Conservation (phyloP, 2,329 filamentous ascomycete species). For the Paecilomyces fulvus region DNA sequence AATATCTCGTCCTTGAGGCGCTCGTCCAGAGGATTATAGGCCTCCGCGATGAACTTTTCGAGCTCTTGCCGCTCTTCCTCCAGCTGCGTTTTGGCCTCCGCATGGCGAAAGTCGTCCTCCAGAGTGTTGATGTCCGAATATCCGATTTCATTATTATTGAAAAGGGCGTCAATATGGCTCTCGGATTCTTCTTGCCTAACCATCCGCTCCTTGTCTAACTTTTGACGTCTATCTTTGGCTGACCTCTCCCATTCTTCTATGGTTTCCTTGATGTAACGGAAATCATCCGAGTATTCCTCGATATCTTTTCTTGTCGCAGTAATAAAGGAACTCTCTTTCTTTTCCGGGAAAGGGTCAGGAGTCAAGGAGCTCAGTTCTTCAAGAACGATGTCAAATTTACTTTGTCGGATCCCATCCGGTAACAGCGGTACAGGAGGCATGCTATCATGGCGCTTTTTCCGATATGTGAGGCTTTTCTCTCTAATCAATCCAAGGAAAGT, state of each 20-base stretch:
- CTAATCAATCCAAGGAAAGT: conserved; percentile 41
- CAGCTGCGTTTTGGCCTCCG: conserved; percentile 43
- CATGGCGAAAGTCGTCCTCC: conserved; percentile 47
- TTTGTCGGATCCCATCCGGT: conserved; percentile 24
- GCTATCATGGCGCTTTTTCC: conserved; percentile 17
- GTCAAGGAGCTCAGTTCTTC: conserved; percentile 29
- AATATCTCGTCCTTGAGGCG: conserved; percentile 43
- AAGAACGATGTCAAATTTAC: conserved; percentile 16
- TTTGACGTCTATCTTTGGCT: conserved; percentile 35
- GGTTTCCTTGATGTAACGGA: conserved; percentile 34
- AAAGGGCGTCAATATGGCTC: conserved; percentile 44
- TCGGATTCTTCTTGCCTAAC: conserved; percentile 45
- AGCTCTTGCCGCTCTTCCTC: conserved; percentile 47
- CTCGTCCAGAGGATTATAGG: conserved; percentile 44
- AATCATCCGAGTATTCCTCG: conserved; percentile 31
- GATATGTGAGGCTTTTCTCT: conserved; percentile 37
- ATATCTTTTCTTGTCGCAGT: conserved; percentile 24
- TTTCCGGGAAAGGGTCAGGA: conserved; percentile 23
- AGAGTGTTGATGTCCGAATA: conserved; percentile 49
- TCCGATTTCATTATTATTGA: conserved; percentile 49
- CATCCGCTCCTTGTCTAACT: conserved; percentile 41
- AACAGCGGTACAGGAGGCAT: conserved; percentile 19
- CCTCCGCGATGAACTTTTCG: conserved; percentile 40
- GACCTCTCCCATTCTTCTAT: conserved; percentile 40
- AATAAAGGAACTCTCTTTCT: conserved; percentile 26